Base-by-base conservation (phyloP, 768 basidiomycete genomes). In the Naganishia onofrii region DNA sequence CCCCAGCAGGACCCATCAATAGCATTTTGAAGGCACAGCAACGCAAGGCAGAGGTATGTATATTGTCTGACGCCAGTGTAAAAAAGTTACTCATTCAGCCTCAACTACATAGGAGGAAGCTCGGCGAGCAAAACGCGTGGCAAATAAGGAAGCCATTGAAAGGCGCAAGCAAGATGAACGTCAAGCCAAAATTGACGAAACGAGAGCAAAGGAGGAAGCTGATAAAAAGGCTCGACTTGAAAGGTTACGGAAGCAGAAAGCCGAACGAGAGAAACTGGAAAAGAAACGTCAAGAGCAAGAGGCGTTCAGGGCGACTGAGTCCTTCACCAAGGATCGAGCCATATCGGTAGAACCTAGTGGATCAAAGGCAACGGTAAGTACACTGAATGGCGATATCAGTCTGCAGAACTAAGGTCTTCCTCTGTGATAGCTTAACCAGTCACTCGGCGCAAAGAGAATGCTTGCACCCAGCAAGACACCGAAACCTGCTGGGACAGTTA, bases 131-230 rank as follows among this genome's bases (percentile, higher is more conserved):
- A 69, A 66, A 31, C 66, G 71, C 10, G 51, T 38, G n/a, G 71
- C 71, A 5, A 57, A 60, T 15, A 48, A 66, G 31, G 71, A 72
- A 26, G 67, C 55, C 8, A 32, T 58, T 51, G 71, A 72, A 15
- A 67, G 66, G 52, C 65, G 70, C 54, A 71, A 71, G 44, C 70
- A 66, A 31, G 56, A 71, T 26, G 70, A 70, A 44, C 53, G 54
- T 26, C 48, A 54, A 56, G 66, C 54, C 26, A 44, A 56, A 44
- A 26, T 48, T 19, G 70, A 56, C 17, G 34, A 57, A 52, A 66
- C 38, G 26, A 23, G 44, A 13, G 23, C 31, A 44, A 54, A 65
- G 38, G 63, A 67, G 58, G 53, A 70, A 67, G 70, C 63, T 12
- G 70, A 70, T 21, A 52, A 64, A 52, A 54, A 58, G 19, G 63